These are phyloP conservation scores for Peniophora sp. DNA, from an alignment of 1,284 basidiomycete species.

Conservation along the genomic window DNA sequence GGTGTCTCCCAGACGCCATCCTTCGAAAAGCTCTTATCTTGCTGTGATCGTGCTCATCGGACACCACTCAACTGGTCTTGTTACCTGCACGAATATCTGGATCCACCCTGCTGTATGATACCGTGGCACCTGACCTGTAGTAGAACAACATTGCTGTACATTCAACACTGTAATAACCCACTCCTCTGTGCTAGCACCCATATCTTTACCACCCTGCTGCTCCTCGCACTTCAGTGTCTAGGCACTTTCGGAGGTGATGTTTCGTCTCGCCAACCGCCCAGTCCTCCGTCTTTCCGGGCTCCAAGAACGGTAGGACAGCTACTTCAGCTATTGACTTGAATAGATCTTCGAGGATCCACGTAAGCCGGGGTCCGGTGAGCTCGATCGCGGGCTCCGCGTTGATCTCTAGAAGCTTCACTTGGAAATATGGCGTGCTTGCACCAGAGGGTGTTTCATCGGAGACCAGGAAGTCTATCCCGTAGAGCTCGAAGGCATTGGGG, in stretches of 20 bases:
- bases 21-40: background rate
- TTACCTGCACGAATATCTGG: constrained; percentile 11
- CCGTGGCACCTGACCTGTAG: background rate
- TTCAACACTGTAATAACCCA: no score
- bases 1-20: background rate
- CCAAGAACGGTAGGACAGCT: constrained; percentile 66
- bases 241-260: constrained; percentile 15
- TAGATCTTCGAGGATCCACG: constrained; percentile 74
- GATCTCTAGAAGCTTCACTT: constrained; percentile 81
- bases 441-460: constrained; percentile 22
- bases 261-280: constrained; percentile 9
- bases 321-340: constrained; percentile 66
- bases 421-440: constrained; percentile 26
- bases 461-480: constrained; percentile 87
- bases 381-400: constrained; percentile 97
- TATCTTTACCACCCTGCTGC: constrained; percentile 15
- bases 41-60: no score
- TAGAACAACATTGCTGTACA: background rate
- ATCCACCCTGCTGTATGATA: background rate
- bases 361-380: constrained; percentile 80
- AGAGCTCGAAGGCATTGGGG: constrained; percentile 94
- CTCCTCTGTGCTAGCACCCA: background rate
- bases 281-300: constrained; percentile 2
- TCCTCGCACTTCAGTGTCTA: constrained; percentile 23
- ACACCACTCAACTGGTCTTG: constrained; percentile 9